Conservation (phyloP, 352 stramenopile genomes). For the Phytophthora sojae region DNA sequence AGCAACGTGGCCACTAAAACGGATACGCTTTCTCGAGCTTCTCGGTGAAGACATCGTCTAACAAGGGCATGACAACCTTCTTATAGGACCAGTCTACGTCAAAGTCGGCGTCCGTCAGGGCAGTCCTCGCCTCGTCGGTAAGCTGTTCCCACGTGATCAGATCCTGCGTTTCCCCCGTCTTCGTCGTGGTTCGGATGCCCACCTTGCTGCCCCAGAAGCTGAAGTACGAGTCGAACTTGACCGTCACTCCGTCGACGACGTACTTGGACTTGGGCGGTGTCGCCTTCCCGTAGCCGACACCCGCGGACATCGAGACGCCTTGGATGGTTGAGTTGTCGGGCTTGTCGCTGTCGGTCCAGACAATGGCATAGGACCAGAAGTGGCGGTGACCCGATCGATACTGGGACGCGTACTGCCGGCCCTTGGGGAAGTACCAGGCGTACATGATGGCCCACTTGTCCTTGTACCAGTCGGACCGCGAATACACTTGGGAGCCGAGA, state of each 20-base stretch:
- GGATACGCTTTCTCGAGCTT: neutral
- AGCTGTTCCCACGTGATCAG: neutral
- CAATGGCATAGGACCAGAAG: neutral
- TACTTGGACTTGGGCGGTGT: neutral
- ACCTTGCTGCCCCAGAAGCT: neutral
- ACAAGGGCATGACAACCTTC: neutral
- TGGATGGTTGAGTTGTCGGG: neutral
- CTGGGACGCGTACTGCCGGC: neutral
- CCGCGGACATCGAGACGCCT: neutral
- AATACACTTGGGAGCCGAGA: neutral
- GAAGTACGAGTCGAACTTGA: neutral
- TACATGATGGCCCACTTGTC: neutral
- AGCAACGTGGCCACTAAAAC: neutral
- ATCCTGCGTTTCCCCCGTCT: neutral
- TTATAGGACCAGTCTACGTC: neutral
- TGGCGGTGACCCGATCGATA: neutral
- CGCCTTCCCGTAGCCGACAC: neutral
- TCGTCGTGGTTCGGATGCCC: neutral
- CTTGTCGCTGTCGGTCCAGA: neutral
- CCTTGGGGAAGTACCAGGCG: neutral
- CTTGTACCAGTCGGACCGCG: neutral
- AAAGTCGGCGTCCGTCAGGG: neutral
- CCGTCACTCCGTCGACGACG: neutral
- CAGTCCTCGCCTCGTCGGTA: neutral
- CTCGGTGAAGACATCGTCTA: neutral